Evolutionary conservation across 2,329 filamentous ascomycete genomes (phyloP).

Genomic region (Arthrobotrys conoides): DNA sequence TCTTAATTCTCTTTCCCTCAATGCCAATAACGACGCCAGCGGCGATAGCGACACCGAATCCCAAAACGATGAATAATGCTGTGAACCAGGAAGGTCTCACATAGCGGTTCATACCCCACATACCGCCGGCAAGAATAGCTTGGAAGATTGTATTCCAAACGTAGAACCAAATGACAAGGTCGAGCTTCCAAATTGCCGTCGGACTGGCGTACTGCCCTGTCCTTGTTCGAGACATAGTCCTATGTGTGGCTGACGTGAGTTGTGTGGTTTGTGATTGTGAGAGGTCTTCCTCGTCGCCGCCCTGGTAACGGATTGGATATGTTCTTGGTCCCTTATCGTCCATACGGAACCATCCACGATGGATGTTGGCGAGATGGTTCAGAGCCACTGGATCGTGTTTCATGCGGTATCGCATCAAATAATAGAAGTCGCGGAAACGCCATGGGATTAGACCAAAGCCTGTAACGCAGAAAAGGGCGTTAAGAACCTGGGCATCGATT

Average conservation of each 20-base stretch:
- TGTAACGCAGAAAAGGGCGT: conserved; percentile 87
- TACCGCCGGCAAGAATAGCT: conserved; percentile 79
- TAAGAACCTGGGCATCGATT: conserved; percentile 85
- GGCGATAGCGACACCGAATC: conserved; percentile 77
- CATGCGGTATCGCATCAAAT: conserved; percentile 76
- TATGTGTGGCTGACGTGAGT: conserved; percentile 74
- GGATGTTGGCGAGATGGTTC: conserved; percentile 79
- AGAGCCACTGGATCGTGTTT: conserved; percentile 70
- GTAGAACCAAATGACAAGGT: conserved; percentile 84
- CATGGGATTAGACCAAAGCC: conserved; percentile 87
- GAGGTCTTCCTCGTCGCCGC: conserved; percentile 68
- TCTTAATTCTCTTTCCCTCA: conserved; percentile 80
- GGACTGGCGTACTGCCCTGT: conserved; percentile 77
- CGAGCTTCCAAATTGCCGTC: conserved; percentile 84
- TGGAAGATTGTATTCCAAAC: conserved; percentile 85
- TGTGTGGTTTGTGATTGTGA: conserved; percentile 66
- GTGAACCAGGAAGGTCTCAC: conserved; percentile 84
- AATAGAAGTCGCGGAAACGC: conserved; percentile 85
- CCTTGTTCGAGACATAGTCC: conserved; percentile 65
- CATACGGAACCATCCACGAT: conserved; percentile 82
- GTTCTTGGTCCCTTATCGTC: conserved; percentile 72
- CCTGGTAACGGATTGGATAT: conserved; percentile 65
- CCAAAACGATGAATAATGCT: conserved; percentile 82
- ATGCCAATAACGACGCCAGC: conserved; percentile 79
- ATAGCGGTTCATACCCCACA: conserved; percentile 84